Percentiles rank a stretch among this genome's conserved stretches.
Conservation (phyloP, 2,329 filamentous ascomycete genomes). For the Xylaria sp. region DNA sequence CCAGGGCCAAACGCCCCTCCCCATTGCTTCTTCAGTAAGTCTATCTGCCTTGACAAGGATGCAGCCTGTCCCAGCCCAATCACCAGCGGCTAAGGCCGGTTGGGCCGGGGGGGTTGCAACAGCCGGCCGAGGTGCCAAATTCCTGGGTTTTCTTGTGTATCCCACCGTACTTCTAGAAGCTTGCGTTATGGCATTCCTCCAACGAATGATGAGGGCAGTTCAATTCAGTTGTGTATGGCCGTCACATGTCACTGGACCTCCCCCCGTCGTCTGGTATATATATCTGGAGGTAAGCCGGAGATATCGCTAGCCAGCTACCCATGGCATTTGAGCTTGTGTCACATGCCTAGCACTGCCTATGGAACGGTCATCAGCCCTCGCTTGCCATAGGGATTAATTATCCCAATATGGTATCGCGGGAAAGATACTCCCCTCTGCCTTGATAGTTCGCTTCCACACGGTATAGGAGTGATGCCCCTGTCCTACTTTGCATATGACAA, state of each 20-base stretch:
- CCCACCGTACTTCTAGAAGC: constrained; percentile 35
- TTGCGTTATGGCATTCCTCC: constrained; percentile 15
- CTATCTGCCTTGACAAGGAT: constrained; percentile 10
- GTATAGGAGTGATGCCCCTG: background rate
- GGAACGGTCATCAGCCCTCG: background rate
- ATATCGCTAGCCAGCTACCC: constrained; percentile 14
- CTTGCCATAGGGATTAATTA: background rate
- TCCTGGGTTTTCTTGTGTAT: constrained; percentile 35
- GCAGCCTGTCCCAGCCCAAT: constrained; percentile 26
- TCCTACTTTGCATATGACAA: background rate
- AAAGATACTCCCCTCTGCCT: constrained; percentile 9
- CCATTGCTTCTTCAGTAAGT: constrained; percentile 21
- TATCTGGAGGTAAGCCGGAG: constrained; percentile 31
- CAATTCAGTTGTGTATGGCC: constrained; percentile 16
- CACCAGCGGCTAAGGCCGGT: constrained; percentile 9
- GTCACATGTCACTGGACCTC: constrained; percentile 19
- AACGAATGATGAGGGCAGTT: constrained; percentile 9
- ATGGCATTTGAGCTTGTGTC: constrained; percentile 8
- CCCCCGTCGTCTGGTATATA: constrained; percentile 10
- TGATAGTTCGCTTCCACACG: constrained; percentile 9
- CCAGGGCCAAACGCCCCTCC: background rate
- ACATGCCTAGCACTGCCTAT: constrained; percentile 7
- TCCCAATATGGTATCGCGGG: constrained; percentile 9
- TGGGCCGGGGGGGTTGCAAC: constrained; percentile 21
- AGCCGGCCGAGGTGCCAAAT: constrained; percentile 31